Evolutionary conservation across 2,329 filamentous ascomycete genomes (phyloP).

Genomic region (Neocucurbitaria cava): DNA sequence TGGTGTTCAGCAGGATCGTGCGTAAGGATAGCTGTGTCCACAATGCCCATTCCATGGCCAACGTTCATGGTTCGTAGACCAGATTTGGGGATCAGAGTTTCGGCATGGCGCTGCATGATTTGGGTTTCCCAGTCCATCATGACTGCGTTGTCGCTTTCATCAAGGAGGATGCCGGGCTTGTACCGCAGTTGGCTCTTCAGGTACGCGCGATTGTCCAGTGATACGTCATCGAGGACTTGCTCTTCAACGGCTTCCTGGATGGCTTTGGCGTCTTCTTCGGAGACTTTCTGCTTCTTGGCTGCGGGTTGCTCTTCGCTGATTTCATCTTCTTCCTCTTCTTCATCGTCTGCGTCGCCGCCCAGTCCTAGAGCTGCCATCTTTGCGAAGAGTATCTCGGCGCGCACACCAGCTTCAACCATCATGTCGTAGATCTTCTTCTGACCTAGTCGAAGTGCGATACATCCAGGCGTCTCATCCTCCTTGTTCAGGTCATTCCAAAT

Average conservation of each 20-base stretch:
- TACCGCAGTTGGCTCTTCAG: constrained; percentile 43
- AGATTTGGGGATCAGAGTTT: constrained; percentile 65
- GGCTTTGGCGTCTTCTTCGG: constrained; percentile 34
- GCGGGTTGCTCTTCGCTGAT: constrained; percentile 35
- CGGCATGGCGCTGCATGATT: constrained; percentile 82
- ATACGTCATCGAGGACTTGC: constrained; percentile 42
- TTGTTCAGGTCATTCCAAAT: constrained; percentile 50
- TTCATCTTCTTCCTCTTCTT: constrained; percentile 32
- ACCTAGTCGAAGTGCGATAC: constrained; percentile 42
- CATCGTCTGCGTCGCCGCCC: constrained; percentile 27
- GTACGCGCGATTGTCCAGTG: constrained; percentile 51
- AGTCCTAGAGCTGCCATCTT: constrained; percentile 44
- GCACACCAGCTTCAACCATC: constrained; percentile 47
- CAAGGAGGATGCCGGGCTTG: constrained; percentile 63
- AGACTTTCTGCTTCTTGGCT: constrained; percentile 44
- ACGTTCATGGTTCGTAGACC: constrained; percentile 81
- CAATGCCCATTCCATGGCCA: constrained; percentile 90
- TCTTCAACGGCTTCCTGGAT: constrained; percentile 33
- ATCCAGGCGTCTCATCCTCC: constrained; percentile 48
- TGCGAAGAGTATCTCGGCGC: constrained; percentile 45
- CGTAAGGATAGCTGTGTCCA: constrained; percentile 77
- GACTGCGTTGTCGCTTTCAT: constrained; percentile 79
- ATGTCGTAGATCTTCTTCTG: constrained; percentile 46
- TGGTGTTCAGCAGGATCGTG: constrained; percentile 75
- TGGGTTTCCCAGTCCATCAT: constrained; percentile 95